Conservation (phyloP, 2,329 filamentous ascomycete species). For the Canariomyces notabilis region DNA sequence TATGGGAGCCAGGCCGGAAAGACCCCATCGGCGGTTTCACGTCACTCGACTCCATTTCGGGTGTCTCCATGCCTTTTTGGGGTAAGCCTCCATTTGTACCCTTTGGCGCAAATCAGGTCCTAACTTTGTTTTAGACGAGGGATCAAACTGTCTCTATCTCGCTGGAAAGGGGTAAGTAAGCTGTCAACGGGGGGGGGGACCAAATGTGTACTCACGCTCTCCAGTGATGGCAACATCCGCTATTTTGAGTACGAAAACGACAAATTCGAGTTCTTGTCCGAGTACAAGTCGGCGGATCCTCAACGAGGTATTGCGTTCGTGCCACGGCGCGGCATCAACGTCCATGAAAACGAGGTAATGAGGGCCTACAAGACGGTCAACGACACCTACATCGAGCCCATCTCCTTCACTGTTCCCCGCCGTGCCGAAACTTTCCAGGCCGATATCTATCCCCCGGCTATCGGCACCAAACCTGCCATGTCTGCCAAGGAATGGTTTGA, state of each 20-base stretch:
- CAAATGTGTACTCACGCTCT: constrained; percentile 17
- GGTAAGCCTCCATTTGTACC: constrained; percentile 43
- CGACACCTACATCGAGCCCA: constrained; percentile 88
- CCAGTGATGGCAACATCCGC: constrained; percentile 93
- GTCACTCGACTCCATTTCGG: constrained; percentile 89
- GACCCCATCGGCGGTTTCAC: constrained; percentile 88
- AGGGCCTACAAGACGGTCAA: constrained; percentile 96
- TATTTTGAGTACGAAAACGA: constrained; percentile 99
- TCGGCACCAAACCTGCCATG: constrained; percentile 74
- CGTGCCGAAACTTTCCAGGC: constrained; percentile 93
- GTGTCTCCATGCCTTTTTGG: constrained; percentile 99
- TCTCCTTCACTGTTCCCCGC: constrained; percentile 94
- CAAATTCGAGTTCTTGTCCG: constrained; percentile 95
- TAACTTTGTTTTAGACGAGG: constrained; percentile 60
- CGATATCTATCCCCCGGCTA: constrained; percentile 89
- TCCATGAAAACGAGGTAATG: constrained; percentile 95
- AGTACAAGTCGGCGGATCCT: constrained; percentile 94
- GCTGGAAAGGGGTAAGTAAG: constrained; percentile 84
- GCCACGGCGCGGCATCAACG: constrained; percentile 90
- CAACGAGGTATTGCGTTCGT: constrained; percentile 93
- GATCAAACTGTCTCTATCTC: constrained; percentile 89
- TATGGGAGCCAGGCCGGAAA: constrained; percentile 86
- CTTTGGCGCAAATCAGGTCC: constrained; percentile 22
- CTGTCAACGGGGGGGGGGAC: neutral
- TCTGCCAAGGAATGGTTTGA: constrained; percentile 77